Conservation (phyloP, 2,329 filamentous ascomycete genomes). For the Sporothrix humicola region DNA sequence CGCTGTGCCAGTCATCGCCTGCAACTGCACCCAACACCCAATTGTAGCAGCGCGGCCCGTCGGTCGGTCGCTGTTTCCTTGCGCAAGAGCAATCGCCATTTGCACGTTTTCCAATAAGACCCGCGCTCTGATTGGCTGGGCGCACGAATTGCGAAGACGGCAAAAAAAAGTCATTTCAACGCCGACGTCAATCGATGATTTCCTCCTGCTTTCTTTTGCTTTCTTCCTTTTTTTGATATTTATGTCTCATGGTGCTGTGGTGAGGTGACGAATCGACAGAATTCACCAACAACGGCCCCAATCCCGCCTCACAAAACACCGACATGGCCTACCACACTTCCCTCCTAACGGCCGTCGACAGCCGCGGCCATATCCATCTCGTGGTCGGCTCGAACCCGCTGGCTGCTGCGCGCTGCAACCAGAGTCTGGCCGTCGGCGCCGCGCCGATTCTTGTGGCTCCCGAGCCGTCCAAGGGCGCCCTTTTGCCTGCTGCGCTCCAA, state of each 20-base stretch:
- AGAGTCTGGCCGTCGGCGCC: constrained; percentile 82
- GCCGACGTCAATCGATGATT: background rate
- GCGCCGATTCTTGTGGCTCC: constrained; percentile 79
- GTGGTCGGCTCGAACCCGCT: constrained; percentile 86
- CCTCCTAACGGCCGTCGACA: constrained; percentile 75
- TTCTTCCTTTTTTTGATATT: constrained; percentile 46
- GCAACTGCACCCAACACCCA: background rate
- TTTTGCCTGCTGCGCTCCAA: constrained; percentile 61
- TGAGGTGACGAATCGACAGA: background rate
- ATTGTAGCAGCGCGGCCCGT: constrained; percentile 1
- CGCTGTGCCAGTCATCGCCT: background rate
- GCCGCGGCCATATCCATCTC: constrained; percentile 75
- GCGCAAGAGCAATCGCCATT: constrained; percentile 16
- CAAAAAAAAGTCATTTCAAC: constrained; percentile 12
- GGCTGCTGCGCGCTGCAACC: constrained; percentile 80
- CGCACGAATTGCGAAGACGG: constrained; percentile 5
- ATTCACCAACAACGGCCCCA: no score
- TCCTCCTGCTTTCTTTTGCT: constrained; percentile 50
- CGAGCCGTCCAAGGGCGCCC: constrained; percentile 51
- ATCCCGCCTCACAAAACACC: no score
- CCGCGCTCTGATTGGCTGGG: constrained; percentile 25
- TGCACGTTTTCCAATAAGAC: constrained; percentile 17
- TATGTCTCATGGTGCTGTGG: background rate
- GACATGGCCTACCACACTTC: constrained; percentile 47
- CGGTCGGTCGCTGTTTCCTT: constrained; percentile 18